Evolutionary conservation across 495 filamentous ascomycete genomes (phyloP).

Genomic region (Neurospora sp.): DNA sequence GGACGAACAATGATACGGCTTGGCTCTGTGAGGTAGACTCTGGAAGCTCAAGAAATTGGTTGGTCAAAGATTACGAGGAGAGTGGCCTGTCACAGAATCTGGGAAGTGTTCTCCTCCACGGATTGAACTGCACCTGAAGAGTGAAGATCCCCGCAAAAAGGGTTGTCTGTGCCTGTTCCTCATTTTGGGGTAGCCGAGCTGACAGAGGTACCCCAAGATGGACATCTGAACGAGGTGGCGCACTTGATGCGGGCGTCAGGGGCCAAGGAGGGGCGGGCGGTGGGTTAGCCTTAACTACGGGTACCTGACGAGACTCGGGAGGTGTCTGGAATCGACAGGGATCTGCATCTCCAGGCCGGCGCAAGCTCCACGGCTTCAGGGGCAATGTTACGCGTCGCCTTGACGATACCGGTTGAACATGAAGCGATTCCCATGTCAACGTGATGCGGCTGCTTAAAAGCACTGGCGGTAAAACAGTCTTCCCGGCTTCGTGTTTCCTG

Average conservation of each 20-base stretch:
- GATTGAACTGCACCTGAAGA: background rate
- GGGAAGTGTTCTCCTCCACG: background rate
- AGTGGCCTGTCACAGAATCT: background rate
- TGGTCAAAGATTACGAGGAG: background rate
- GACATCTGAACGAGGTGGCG: background rate
- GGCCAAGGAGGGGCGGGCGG: background rate
- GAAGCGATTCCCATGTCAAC: background rate
- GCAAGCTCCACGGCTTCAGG: background rate
- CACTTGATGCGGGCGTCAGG: background rate
- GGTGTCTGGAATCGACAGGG: background rate
- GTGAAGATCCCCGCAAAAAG: background rate
- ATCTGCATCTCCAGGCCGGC: background rate
- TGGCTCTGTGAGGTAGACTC: background rate
- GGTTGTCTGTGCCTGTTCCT: background rate
- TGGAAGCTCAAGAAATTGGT: background rate
- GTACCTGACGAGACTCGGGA: background rate
- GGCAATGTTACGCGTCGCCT: background rate
- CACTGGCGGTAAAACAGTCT: background rate
- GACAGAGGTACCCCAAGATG: background rate
- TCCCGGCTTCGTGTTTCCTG: background rate
- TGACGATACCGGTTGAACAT: background rate
- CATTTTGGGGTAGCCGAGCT: background rate
- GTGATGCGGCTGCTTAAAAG: background rate
- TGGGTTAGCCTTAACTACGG: background rate
- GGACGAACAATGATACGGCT: background rate